phyloP scores from a whole-genome alignment of 805 yeast genomes.

The Ascoidea tarda region DNA sequence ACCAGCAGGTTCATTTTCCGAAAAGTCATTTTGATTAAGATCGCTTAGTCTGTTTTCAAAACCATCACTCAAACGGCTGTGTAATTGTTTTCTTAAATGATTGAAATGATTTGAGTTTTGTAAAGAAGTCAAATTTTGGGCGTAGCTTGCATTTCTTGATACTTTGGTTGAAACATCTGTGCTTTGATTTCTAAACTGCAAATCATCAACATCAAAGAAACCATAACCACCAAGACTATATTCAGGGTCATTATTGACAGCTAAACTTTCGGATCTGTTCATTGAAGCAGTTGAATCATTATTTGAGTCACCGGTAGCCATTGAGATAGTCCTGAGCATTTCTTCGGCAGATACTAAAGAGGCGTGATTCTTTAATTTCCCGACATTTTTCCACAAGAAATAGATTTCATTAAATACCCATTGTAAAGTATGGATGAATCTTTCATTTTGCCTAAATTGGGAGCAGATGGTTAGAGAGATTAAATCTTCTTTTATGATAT shows the following conservation, averaged over 20 bases:
- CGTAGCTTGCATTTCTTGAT: conserved; percentile 8
- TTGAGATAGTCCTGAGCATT: conserved; percentile 7
- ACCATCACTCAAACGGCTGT: too few relatives aligned
- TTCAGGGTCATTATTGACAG: conserved; percentile 10
- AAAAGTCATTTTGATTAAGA: too few relatives aligned
- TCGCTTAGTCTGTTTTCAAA: too few relatives aligned
- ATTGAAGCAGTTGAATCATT: background rate
- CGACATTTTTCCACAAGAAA: conserved; percentile 20
- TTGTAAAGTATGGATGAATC: conserved; percentile 62
- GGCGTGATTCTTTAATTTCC: background rate
- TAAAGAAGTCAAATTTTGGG: too few relatives aligned
- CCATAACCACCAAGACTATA: conserved; percentile 62
- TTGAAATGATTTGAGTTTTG: too few relatives aligned
- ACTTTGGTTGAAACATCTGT: conserved; percentile 26
- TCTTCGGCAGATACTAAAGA: conserved; percentile 1
- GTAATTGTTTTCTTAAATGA: too few relatives aligned
- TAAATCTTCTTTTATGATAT: conserved; percentile 70
- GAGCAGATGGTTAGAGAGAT: conserved; percentile 76
- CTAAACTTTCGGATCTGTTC: background rate
- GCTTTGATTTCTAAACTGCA: conserved; percentile 37
- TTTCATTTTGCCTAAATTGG: conserved; percentile 71
- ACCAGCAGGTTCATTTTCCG: too few relatives aligned
- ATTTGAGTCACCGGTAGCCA: conserved; percentile 6
- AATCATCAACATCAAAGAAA: conserved; percentile 58
- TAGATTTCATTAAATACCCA: conserved; percentile 52